Conservation (phyloP, 2,329 filamentous ascomycete species). For the Penicillium sumatraense region DNA sequence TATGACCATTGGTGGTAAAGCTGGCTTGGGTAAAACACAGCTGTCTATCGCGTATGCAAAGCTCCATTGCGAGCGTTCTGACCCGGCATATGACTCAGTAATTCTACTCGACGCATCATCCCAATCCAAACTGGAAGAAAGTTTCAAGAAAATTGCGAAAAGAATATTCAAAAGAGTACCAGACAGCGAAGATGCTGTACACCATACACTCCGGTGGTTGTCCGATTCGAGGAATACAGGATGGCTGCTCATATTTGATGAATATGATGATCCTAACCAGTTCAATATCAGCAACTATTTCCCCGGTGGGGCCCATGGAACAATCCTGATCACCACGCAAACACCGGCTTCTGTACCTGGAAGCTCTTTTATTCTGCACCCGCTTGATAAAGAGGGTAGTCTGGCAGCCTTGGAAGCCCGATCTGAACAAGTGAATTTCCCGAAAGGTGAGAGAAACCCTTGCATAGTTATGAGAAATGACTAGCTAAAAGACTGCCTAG, state of each 20-base stretch:
- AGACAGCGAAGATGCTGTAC: neutral
- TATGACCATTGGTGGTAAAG: neutral
- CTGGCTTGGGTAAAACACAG: neutral
- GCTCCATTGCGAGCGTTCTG: neutral
- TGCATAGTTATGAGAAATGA: neutral
- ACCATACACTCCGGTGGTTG: neutral
- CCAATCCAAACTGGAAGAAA: neutral
- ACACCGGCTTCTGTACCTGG: neutral
- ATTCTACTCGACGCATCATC: neutral
- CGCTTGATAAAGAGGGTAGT: neutral
- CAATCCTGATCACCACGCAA: neutral
- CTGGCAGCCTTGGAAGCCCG: neutral
- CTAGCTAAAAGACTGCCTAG: neutral
- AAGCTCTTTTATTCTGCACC: neutral
- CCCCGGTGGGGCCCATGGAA: neutral
- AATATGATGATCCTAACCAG: neutral
- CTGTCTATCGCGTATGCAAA: neutral
- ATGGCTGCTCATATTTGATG: neutral
- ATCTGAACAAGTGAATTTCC: neutral
- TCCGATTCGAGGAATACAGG: neutral
- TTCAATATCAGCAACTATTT: neutral
- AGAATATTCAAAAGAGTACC: neutral
- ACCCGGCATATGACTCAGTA: neutral
- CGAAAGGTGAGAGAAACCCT: neutral
- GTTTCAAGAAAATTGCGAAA: neutral